phyloP scores from a whole-genome alignment of 2,329 filamentous ascomycete genomes.

The Verticillium nonalfalfae region DNA sequence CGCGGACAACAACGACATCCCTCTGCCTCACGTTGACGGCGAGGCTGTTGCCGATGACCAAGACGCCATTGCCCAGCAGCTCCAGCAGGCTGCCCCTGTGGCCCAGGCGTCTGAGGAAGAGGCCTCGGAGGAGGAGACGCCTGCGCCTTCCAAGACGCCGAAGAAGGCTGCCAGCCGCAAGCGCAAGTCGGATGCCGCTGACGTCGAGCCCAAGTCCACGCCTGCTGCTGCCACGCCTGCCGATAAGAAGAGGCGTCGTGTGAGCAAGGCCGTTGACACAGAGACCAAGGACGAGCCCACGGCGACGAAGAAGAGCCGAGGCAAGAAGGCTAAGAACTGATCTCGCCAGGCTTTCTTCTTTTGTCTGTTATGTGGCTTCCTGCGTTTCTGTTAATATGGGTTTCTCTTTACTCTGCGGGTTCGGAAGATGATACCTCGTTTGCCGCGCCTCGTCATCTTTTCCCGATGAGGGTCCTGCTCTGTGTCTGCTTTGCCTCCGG shows the following conservation, averaged over 20 bases:
- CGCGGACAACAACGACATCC: slow-evolving; percentile 51
- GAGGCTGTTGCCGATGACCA: slow-evolving; percentile 40
- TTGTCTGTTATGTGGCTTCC: not conserved
- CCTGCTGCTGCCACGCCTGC: slow-evolving; percentile 43
- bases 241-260: slow-evolving; percentile 58
- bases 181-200: slow-evolving; percentile 49
- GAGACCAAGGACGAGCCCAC: slow-evolving; percentile 42
- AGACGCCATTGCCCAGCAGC: slow-evolving; percentile 53
- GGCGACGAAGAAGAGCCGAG: slow-evolving; percentile 45
- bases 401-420: not conserved
- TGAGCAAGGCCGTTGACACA: slow-evolving; percentile 44
- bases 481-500: too few relatives aligned
- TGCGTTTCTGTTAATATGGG: not conserved
- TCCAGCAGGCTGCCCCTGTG: slow-evolving; percentile 35
- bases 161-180: slow-evolving; percentile 50
- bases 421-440: not conserved
- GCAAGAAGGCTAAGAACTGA: slow-evolving; percentile 47
- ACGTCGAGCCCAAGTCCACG: slow-evolving; percentile 30
- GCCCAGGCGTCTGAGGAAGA: slow-evolving; percentile 34
- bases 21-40: slow-evolving; percentile 43
- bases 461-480: not conserved
- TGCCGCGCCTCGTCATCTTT: not conserved
- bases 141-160: slow-evolving; percentile 46
- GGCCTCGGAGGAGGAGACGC: slow-evolving; percentile 27
- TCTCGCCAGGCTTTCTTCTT: not conserved